Evolutionary conservation across 2,329 filamentous ascomycete species (phyloP), one percentile per base, ranked within the genome.

Genomic region (Leptographium radiaticola): DNA sequence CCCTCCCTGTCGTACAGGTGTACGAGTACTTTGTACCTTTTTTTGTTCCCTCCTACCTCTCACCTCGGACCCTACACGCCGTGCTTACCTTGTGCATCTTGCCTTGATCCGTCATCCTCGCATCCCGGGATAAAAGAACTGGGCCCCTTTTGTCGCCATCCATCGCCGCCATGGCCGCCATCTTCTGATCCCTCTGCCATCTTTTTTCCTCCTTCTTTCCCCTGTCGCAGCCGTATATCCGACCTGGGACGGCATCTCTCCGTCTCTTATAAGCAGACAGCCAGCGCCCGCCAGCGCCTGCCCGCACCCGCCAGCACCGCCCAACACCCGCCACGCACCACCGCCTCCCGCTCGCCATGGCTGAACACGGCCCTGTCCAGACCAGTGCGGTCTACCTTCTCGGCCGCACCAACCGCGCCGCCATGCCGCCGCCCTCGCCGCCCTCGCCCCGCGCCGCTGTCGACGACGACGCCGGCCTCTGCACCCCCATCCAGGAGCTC

Each of bases 341-440:
- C 25, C 25, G 25, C 25, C 25, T 25, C 25, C 25, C 25, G 25
- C 25, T 5, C 25, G 25, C 25, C 16, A 58, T 58, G 56, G 49
- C 50, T 15, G 55, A 58, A 16, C 55, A 55, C 34, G 33, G 55
- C 4, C 71, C 69, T 4, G 71, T 77, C 25, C 74, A 77, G 61
- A 76, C 71, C 56, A 76, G 73, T 60, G 72, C 74, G 33, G 73
- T 77, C 30, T 73, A 75, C 43, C 64, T 77, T 11, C 67, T 75
- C 30, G 67, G 70, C 18, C 60, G 59, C 34, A 62, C 62, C 30
- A 62, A 64, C n/a, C 65, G 68, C 38, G 61, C 67, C 42, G 67
- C 68, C 1, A 63, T 70, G 1, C 72, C 73, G 3, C 73, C 74
- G n/a, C 74, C 72, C 0, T 76, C 74, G 5, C 75, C 75, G 6